Conservation (phyloP, 169 alveolate genomes). For the Perkinsus marinus region DNA sequence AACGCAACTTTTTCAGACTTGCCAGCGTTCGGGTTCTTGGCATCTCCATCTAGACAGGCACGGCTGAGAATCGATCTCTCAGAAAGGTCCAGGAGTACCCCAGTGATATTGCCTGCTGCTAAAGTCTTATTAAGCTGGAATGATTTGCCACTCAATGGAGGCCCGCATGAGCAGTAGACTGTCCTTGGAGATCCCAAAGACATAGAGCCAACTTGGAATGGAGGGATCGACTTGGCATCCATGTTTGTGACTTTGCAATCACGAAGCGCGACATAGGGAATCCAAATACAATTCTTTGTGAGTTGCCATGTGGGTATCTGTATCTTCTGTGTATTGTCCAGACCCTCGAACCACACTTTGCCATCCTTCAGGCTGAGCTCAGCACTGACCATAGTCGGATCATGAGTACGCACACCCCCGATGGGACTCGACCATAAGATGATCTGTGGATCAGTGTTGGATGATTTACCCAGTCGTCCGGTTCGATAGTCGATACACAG, state of each 20-base stretch:
- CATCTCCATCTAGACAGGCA: not conserved
- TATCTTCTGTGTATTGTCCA: not conserved
- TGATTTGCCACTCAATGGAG: not conserved
- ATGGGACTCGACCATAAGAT: not conserved
- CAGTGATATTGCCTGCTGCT: not conserved
- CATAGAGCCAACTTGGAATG: not conserved
- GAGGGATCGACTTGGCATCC: not conserved
- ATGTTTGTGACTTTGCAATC: not conserved
- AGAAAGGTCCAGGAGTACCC: not conserved
- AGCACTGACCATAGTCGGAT: not conserved
- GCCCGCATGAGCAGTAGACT: not conserved
- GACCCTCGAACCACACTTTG: not conserved
- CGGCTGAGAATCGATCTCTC: not conserved
- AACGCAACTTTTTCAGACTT: not conserved
- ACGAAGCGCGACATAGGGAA: not conserved
- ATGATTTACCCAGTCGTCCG: not conserved
- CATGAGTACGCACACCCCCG: not conserved
- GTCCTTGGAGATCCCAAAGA: not conserved
- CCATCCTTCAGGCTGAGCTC: not conserved
- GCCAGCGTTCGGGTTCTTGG: not conserved
- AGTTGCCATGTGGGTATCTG: not conserved
- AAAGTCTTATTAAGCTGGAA: not conserved
- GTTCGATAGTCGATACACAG: not conserved
- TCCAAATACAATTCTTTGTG: not conserved
- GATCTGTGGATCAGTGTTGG: not conserved